phyloP scores from a whole-genome alignment of 108 stramenopile species.

The Cyclotella atomus region DNA sequence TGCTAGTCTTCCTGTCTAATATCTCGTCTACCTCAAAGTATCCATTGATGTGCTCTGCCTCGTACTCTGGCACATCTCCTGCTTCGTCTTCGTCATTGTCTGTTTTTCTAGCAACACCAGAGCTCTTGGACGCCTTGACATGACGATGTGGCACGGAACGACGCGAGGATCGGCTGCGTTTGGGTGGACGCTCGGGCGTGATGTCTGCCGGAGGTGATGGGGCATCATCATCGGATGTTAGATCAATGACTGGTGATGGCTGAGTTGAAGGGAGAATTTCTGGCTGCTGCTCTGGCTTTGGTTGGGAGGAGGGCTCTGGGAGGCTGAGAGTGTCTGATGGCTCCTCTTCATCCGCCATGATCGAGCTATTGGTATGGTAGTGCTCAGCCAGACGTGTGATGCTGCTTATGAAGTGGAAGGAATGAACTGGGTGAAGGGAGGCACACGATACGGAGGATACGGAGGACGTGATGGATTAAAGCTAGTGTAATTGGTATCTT shows the following conservation, averaged over 20 bases:
- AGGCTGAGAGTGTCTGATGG: too few relatives aligned
- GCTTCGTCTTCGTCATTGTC: background rate
- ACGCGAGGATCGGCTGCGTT: slow-evolving; percentile 1
- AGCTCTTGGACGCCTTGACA: background rate
- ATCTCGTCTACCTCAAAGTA: slow-evolving; percentile 39
- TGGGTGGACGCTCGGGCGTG: background rate
- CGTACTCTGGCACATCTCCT: background rate
- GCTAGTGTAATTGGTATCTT: too few relatives aligned
- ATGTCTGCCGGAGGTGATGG: background rate
- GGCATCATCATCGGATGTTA: background rate
- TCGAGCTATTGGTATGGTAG: too few relatives aligned
- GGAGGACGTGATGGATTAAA: too few relatives aligned
- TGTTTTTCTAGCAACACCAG: background rate
- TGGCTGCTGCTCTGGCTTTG: too few relatives aligned
- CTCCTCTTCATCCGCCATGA: too few relatives aligned
- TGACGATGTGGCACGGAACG: slow-evolving; percentile 3
- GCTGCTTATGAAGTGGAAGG: too few relatives aligned
- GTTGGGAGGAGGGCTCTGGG: too few relatives aligned
- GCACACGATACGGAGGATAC: too few relatives aligned
- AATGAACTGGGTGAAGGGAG: too few relatives aligned
- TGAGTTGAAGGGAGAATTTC: too few relatives aligned
- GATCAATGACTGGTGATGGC: background rate
- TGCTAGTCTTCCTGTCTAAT: slow-evolving; percentile 24
- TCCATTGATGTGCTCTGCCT: slow-evolving; percentile 2
- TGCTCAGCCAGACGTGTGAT: too few relatives aligned